Evolutionary conservation across 164 flowering plant species (phyloP), one percentile per base, ranked within the genome.

Genomic region (Pachysandra terminalis): DNA sequence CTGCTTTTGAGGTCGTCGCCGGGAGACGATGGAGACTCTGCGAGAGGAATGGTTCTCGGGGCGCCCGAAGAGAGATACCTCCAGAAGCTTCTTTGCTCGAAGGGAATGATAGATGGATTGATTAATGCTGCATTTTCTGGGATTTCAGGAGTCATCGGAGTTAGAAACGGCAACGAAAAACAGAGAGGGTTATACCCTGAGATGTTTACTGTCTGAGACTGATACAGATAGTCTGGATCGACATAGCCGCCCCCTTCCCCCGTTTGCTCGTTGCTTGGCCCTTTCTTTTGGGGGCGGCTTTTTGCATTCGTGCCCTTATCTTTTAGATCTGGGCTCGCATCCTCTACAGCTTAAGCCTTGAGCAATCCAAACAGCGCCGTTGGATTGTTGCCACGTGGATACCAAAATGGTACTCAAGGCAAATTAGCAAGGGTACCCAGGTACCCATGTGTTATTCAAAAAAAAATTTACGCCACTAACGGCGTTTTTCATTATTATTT

Each of bases 1-100:
- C 68, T 25, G 26, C 74, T 74, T 55, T 35, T 73, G 19, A 86
- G 79, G 45, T 77, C 81, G 22, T 70, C 73, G 1, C 58, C 26
- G 0, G 64, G 61, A 27, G 26, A 21, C 22, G 25, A 19, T 17
- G 5, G 53, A 14, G 67, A 15, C 19, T 73, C 75, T 15, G 56
- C 56, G 25, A n/a, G 8, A 12, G 48, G 35, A 49, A 59, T 59
- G 35, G 12, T 45, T 23, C 21, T 26, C 48, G 64, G 37, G n/a
- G 74, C 57, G 26, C 41, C 56, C 14, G 81, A 69, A 8, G 74
- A 69, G 32, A 77, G 40, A 14, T 53, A 22, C 55, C 65, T 65
- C 68, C 55, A 19, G 15, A 7, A 3, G 37, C 41, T 54, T 56
- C 28, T 28, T 45, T 63, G 53, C 32, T 40, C 69, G 14, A 59